Conservation (phyloP, 768 basidiomycete genomes). For the Pleurotus eryngii region DNA sequence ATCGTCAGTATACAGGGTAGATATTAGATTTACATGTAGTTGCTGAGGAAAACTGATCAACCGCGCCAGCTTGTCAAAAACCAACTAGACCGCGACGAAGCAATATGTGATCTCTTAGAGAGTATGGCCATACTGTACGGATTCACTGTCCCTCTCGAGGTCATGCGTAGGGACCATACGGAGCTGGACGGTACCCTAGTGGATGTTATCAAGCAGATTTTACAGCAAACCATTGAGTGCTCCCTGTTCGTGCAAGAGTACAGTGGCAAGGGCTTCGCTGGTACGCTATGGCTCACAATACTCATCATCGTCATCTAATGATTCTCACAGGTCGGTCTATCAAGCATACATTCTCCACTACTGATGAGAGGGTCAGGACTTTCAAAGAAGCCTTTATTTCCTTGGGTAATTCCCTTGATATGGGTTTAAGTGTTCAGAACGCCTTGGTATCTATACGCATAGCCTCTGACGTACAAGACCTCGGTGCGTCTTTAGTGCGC, state of each 20-base stretch:
- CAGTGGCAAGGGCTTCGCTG: constrained; percentile 28
- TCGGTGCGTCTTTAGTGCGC: background rate
- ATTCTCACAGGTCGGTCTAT: background rate
- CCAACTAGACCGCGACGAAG: constrained; percentile 23
- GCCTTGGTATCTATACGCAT: background rate
- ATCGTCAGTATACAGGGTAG: constrained; percentile 8
- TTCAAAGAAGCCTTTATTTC: background rate
- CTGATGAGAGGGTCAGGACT: background rate
- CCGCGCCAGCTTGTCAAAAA: constrained; percentile 20
- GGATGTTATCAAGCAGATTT: constrained; percentile 19
- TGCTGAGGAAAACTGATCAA: no score
- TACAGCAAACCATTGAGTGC: constrained; percentile 33
- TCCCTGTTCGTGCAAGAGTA: constrained; percentile 33
- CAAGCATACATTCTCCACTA: background rate
- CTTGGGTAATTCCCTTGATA: background rate
- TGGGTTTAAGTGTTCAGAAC: background rate
- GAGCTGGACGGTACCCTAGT: constrained; percentile 15
- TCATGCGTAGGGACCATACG: constrained; percentile 23
- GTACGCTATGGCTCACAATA: constrained; percentile 13
- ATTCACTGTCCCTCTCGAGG: constrained; percentile 26
- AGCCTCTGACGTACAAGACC: background rate
- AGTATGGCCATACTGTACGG: constrained; percentile 28
- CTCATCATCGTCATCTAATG: background rate
- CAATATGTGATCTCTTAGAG: constrained; percentile 20
- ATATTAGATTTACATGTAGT: background rate